Conservation (phyloP, 495 filamentous ascomycete genomes). For the Pyronema domesticum region DNA sequence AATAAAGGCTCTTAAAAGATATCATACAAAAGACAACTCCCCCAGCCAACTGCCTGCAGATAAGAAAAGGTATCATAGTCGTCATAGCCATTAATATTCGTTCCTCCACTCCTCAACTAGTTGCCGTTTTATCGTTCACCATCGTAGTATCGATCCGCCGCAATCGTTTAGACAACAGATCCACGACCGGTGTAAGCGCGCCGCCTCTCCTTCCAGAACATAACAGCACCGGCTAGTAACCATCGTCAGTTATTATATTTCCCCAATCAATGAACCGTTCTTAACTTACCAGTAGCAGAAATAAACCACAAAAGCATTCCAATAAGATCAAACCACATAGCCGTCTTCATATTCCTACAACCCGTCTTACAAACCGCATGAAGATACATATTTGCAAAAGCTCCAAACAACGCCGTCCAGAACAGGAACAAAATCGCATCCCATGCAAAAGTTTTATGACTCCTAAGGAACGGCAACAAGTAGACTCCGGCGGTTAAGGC, state of each 20-base stretch:
- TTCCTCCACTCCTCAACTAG: no score
- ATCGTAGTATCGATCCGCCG: neutral
- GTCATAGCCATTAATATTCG: no score
- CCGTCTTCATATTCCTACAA: constrained; percentile 44
- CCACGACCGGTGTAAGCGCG: constrained; percentile 12
- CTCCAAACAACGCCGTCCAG: constrained; percentile 46
- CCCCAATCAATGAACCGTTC: neutral
- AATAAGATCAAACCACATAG: constrained; percentile 48
- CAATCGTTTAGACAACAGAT: constrained; percentile 6
- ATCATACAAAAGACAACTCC: no score
- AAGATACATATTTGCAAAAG: constrained; percentile 48
- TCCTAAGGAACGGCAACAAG: constrained; percentile 32
- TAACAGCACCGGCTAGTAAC: constrained; percentile 10
- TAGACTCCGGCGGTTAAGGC: constrained; percentile 32
- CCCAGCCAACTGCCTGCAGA: neutral
- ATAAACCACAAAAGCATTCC: constrained; percentile 44
- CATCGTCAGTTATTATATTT: neutral
- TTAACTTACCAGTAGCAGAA: constrained; percentile 25
- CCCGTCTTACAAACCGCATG: constrained; percentile 32
- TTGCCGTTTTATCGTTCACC: neutral
- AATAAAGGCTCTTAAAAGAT: no score
- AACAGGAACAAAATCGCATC: constrained; percentile 41
- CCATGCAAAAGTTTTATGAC: constrained; percentile 35
- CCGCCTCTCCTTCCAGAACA: constrained; percentile 16
- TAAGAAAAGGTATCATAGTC: neutral